phyloP scores from a whole-genome alignment of 352 stramenopile genomes.

The Pythium phragmitis region DNA sequence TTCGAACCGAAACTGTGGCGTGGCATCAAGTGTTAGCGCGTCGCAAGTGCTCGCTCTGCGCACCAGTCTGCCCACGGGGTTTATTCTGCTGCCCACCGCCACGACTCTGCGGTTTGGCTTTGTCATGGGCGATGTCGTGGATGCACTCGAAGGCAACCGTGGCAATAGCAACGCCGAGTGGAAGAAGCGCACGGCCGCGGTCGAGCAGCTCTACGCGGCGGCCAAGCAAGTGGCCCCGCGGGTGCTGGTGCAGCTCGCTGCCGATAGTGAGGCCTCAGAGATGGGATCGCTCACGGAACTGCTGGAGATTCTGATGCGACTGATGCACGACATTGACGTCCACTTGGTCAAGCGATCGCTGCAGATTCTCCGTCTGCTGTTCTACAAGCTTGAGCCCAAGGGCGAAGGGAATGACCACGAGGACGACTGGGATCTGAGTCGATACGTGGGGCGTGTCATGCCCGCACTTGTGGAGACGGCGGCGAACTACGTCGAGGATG shows the following conservation, averaged over 20 bases:
- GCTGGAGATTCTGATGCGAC: conserved; percentile 42
- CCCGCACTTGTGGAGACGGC: conserved; percentile 51
- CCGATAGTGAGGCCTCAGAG: neutral
- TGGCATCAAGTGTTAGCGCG: conserved; percentile 13
- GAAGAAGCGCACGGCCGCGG: conserved; percentile 59
- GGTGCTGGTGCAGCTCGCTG: neutral
- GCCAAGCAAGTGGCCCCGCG: conserved; percentile 35
- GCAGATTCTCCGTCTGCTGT: conserved; percentile 56
- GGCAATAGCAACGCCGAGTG: conserved; percentile 73
- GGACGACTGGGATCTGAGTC: conserved; percentile 3
- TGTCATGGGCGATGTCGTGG: conserved; percentile 39
- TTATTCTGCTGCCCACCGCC: neutral
- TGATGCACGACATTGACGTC: conserved; percentile 67
- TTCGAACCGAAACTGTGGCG: neutral
- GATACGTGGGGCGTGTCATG: conserved; percentile 46
- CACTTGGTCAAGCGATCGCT: conserved; percentile 67
- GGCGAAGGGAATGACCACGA: conserved; percentile 13
- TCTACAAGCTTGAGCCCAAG: conserved; percentile 39
- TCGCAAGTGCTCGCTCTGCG: conserved; percentile 26
- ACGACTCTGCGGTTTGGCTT: conserved; percentile 45
- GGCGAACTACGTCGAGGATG: conserved; percentile 56
- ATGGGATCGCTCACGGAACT: conserved; percentile 26
- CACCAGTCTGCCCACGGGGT: conserved; percentile 13
- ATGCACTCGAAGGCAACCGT: conserved; percentile 29
- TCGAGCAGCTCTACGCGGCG: conserved; percentile 51